Evolutionary conservation across 1,139 yeast species (phyloP), one percentile per base, ranked within the genome.

Genomic region (Meyerozyma guilliermondii): DNA sequence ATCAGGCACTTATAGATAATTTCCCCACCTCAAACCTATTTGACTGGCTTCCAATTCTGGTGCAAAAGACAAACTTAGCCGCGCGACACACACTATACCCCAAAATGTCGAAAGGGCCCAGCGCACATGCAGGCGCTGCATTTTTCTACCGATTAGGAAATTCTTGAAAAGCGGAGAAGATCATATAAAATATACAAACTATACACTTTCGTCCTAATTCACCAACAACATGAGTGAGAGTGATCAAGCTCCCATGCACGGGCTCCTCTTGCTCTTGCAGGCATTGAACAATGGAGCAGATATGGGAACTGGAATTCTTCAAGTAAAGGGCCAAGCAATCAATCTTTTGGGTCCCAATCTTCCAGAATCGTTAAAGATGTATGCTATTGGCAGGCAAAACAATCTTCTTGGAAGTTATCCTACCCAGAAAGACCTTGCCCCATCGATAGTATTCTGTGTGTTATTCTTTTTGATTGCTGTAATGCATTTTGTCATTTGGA

Each of bases 351-450:
- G 36, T 7, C 7, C 22, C 2, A 3, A 11, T 17, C 24, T 50
- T 8, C 50, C 50, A 13, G 35, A 39, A 1, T 39, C 50, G 1
- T 34, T 66, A 28, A 43, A 56, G 16, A 50, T 53, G 13, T 62
- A 56, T 45, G 43, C 46, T 5, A 53, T 53, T 30, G 45, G 46
- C 34, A 41, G 52, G 31, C 70, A 62, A 42, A 54, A 52, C 45
- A 59, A 62, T 43, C 49, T 70, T 35, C 67, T 66, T 52, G 76
- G 75, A 3, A 57, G 51, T 18, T 70, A 68, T 47, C 74, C 76
- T 1, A 38, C 44, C 6, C 13, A 43, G 6, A 41, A 40, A 5
- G 74, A 69, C 46, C 38, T 56, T 4, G 66, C 58, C 1, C 73
- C 74, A 1, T 54, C 59, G 36, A 53, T 59, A 9, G 53, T 66